These are phyloP conservation scores for Neurospora sp. DNA, from an alignment of 2,329 filamentous ascomycete genomes.

Conservation along the genomic window DNA sequence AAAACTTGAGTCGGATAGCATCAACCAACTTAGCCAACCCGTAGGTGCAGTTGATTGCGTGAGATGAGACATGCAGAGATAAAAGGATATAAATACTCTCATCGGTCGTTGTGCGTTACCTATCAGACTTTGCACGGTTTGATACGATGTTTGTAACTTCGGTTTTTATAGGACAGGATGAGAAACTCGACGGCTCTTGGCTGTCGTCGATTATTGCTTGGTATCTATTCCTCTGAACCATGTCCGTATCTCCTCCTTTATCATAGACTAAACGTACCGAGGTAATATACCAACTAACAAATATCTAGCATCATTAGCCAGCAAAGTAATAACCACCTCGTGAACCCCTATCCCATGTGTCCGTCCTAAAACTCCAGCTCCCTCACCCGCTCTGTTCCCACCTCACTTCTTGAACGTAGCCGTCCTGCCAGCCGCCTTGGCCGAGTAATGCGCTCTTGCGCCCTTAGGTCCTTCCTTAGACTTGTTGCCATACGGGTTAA, in stretches of 20 bases:
- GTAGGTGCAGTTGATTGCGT: background rate
- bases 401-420: slow-evolving; percentile 32
- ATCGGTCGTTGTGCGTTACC: background rate
- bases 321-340: background rate
- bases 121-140: background rate
- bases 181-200: background rate
- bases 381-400: background rate
- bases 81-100: background rate
- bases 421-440: slow-evolving; percentile 23
- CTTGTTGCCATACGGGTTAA: slow-evolving; percentile 24
- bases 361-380: background rate
- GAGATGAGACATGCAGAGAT: background rate
- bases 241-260: no score
- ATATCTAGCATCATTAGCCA: background rate
- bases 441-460: slow-evolving; percentile 23
- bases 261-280: background rate
- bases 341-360: background rate
- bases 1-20: background rate
- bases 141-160: background rate
- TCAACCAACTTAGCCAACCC: background rate
- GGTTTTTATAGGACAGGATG: background rate
- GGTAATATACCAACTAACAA: background rate
- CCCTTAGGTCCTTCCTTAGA: slow-evolving; percentile 22
- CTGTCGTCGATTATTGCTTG: background rate
- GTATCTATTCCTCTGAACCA: background rate